Evolutionary conservation across 2,329 filamentous ascomycete genomes (phyloP), one percentile per base, ranked within the genome.

Genomic region (Nemania sp.): DNA sequence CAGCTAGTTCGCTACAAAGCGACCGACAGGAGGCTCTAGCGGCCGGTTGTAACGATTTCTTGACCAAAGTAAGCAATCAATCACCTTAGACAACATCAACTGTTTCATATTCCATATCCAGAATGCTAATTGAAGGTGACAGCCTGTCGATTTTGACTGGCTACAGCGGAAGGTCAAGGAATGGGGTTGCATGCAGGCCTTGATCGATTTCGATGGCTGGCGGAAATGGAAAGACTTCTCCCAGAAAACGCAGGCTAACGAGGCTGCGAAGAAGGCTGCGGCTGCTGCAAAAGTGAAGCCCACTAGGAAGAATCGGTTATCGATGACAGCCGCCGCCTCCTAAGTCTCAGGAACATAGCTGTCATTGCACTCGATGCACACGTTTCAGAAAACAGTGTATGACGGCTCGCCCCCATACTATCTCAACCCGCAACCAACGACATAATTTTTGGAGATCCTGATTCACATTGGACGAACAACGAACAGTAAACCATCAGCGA

Each of bases 171-270:
- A 99, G 72, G 92, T 97, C 64, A 97, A 95, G 75, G 94, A 99
- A 78, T 99, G 94, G 94, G 94, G 94, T 52, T 97, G 94, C 77
- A 99, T 99, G 94, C 94, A 97, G 76, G 94, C 94, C 8, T 81
- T 99, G 20, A 97, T 99, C 67, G 94, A 99, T 75, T 97, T 94
- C 70, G 93, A 97, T 70, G 94, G 94, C 57, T 99, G 94, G 94
- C 84, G 92, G 50, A 91, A 91, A 72, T 99, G 94, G 94, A 96
- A 96, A 71, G 90, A 94, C 66, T 93, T 90, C 67, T 77, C 77
- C 7, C 75, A 78, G 52, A 75, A 77, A 56, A 70, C 70, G 4
- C 74, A 77, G 20, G 72, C 75, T 49, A 68, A 73, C 17, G 77
- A 77, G 23, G 70, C 73, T 3, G 66, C 63, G 15, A 77, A 75